phyloP scores from a whole-genome alignment of 495 filamentous ascomycete species.

The Corynascus novoguineensis region DNA sequence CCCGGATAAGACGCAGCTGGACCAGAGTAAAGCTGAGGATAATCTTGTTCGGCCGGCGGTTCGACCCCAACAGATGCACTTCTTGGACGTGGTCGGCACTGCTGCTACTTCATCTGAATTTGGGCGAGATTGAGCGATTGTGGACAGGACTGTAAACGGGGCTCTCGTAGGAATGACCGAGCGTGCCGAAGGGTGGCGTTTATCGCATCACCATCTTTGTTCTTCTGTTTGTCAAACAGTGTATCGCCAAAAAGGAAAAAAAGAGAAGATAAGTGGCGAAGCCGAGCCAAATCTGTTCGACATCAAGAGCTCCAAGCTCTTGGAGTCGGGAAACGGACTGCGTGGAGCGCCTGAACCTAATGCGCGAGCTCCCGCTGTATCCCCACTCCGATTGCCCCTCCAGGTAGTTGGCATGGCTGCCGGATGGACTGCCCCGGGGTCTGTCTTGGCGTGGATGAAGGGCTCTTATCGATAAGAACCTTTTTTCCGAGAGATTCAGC shows the following conservation, averaged over 20 bases:
- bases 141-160: too few species aligned
- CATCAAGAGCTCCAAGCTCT: neutral
- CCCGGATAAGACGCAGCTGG: neutral
- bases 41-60: neutral
- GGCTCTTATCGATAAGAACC: slow-evolving; percentile 12
- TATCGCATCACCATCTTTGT: slow-evolving; percentile 3
- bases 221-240: neutral
- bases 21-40: neutral
- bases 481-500: neutral
- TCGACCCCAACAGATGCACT: too few species aligned
- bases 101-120: too few species aligned
- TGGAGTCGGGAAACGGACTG: neutral
- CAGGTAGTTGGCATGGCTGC: neutral
- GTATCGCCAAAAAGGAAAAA: neutral
- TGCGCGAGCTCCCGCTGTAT: too few species aligned
- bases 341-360: neutral
- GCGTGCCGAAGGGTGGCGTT: neutral
- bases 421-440: too few species aligned
- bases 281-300: neutral
- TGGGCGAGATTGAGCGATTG: too few species aligned
- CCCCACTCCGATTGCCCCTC: slow-evolving; percentile 5
- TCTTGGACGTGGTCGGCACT: slow-evolving; percentile 1
- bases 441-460: neutral
- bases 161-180: neutral
- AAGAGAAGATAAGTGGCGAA: neutral